These are phyloP conservation scores for Fraxinus sp. DNA, from an alignment of 305 asterid genomes.

Conservation along the genomic window DNA sequence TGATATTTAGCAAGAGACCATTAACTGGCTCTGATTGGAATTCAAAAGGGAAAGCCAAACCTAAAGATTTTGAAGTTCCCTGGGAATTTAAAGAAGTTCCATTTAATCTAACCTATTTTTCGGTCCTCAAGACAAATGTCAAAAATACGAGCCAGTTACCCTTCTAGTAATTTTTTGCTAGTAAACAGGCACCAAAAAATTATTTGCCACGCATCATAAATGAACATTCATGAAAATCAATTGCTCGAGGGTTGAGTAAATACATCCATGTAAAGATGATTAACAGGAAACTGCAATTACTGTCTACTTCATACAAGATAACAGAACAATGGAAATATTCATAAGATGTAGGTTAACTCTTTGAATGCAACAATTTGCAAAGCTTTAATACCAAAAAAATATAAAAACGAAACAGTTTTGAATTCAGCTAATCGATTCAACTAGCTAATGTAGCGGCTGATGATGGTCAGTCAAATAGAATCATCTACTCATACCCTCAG, in stretches of 20 bases:
- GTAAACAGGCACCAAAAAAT: constrained; percentile 2
- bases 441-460: constrained; percentile 33
- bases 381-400: not conserved
- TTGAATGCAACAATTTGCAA: not conserved
- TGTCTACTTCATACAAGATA: constrained; percentile 22
- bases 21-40: not conserved
- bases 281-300: constrained; percentile 10
- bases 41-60: not conserved
- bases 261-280: constrained; percentile 15
- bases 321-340: constrained; percentile 21
- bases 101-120: not conserved
- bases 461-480: constrained; percentile 32
- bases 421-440: constrained; percentile 24
- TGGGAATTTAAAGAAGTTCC: not conserved
- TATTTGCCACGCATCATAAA: not conserved
- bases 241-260: not conserved
- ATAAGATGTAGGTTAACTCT: not conserved
- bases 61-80: not conserved
- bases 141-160: not conserved
- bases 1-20: not conserved
- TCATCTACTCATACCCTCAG: constrained; percentile 72
- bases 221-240: constrained; percentile 15
- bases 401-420: not conserved
- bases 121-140: not conserved
- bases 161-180: not conserved